Evolutionary conservation across 768 basidiomycete species (phyloP).

Genomic region (Mycena rebaudengoi): DNA sequence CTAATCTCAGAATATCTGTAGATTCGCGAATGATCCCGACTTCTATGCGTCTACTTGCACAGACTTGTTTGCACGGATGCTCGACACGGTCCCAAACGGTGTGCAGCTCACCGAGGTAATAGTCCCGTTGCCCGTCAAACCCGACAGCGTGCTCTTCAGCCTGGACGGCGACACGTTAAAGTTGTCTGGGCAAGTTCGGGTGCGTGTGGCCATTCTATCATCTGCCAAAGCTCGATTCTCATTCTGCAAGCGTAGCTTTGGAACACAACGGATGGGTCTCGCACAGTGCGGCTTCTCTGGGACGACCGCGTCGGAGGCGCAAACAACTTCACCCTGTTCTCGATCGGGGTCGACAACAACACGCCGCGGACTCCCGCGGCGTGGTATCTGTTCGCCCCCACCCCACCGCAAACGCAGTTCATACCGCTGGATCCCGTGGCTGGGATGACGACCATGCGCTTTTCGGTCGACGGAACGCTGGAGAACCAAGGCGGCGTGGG

Average conservation of each 20-base stretch:
- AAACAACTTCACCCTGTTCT: not conserved
- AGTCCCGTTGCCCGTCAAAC: conserved; percentile 10
- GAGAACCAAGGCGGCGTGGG: conserved; percentile 14
- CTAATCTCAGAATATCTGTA: not conserved
- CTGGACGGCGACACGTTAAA: not conserved
- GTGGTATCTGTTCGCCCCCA: not conserved
- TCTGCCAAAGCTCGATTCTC: not conserved
- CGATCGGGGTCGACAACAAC: not conserved
- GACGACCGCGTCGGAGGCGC: conserved; percentile 5
- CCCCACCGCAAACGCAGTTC: not conserved
- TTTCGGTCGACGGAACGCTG: conserved; percentile 4
- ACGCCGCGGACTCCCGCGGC: not conserved
- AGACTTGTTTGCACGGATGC: conserved; percentile 11
- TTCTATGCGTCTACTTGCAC: conserved; percentile 3
- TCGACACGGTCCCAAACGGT: conserved; percentile 6
- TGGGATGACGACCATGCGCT: conserved; percentile 1
- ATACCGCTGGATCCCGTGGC: not conserved
- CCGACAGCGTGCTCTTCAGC: not conserved
- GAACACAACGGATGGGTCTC: conserved; percentile 2
- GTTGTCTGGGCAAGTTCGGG: conserved; percentile 7
- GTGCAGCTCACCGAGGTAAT: conserved; percentile 11
- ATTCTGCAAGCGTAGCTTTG: not conserved
- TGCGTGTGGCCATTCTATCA: not conserved
- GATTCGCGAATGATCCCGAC: not conserved
- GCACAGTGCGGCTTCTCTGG: not conserved